Percentiles rank a stretch among this genome's conserved stretches.
phyloP scores from a whole-genome alignment of 2,329 filamentous ascomycete genomes.

The Sarocladium brachiariae region DNA sequence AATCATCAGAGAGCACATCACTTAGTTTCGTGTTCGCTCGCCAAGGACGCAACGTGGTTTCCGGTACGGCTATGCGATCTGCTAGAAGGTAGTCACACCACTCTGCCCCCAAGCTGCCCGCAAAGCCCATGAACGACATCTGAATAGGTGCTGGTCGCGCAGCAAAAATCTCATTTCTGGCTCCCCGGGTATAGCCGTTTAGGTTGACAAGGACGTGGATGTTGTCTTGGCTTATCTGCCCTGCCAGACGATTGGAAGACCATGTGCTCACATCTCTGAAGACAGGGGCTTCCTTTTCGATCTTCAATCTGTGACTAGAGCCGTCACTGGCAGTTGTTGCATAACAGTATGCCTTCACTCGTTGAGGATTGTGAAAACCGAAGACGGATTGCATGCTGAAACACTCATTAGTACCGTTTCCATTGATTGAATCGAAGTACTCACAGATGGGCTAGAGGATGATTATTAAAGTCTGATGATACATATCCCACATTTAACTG shows the following conservation, averaged over 20 bases:
- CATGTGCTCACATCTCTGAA: conserved; percentile 86
- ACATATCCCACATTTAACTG: conserved; percentile 91
- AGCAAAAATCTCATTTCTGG: conserved; percentile 95
- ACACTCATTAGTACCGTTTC: background rate
- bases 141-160: conserved; percentile 91
- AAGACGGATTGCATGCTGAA: conserved; percentile 92
- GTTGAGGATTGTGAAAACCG: conserved; percentile 69
- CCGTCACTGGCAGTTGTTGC: conserved; percentile 88
- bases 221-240: conserved; percentile 78
- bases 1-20: conserved; percentile 61
- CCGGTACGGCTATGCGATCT: conserved; percentile 79
- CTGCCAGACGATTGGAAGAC: conserved; percentile 75
- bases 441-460: conserved; percentile 84
- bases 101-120: conserved; percentile 88
- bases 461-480: conserved; percentile 98
- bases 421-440: conserved; percentile 16
- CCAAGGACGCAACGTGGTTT: conserved; percentile 71
- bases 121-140: conserved; percentile 99
- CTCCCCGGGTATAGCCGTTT: conserved; percentile 95
- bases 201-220: conserved; percentile 95
- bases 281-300: conserved; percentile 84
- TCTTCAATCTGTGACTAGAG: conserved; percentile 83
- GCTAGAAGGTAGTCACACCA: conserved; percentile 98
- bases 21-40: conserved; percentile 67
- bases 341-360: conserved; percentile 86